phyloP scores from a whole-genome alignment of 2,329 filamentous ascomycete genomes.

The Cercospora berteroae region DNA sequence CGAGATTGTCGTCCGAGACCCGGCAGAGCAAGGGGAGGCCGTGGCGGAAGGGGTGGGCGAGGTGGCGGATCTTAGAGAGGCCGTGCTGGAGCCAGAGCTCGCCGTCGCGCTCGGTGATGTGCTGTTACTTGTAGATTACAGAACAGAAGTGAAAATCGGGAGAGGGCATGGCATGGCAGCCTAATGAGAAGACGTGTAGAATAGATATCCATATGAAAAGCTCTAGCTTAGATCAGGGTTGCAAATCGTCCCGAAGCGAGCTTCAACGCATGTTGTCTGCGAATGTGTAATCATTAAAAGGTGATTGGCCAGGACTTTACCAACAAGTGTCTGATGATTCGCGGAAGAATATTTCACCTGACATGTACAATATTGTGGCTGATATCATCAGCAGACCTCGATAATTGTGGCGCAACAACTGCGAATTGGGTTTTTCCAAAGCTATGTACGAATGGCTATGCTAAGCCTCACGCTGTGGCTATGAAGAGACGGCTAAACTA shows the following conservation, averaged over 20 bases:
- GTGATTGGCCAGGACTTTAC: neutral
- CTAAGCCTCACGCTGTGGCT: neutral
- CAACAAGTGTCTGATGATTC: neutral
- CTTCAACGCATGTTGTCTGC: neutral
- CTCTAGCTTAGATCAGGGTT: neutral
- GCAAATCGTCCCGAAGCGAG: neutral
- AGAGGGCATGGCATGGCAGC: neutral
- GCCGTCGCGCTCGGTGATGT: neutral
- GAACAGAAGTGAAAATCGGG: neutral
- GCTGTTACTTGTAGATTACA: neutral
- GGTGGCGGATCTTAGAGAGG: constrained; percentile 10
- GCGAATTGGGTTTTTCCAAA: neutral
- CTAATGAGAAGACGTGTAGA: neutral
- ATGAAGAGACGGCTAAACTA: neutral
- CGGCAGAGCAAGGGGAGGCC: constrained; percentile 17
- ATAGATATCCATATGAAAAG: neutral
- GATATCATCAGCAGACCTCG: neutral
- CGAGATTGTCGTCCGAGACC: constrained; percentile 45
- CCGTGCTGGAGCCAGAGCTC: constrained; percentile 6
- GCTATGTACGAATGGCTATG: neutral
- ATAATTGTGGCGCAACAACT: neutral
- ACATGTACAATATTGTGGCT: neutral
- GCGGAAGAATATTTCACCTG: neutral
- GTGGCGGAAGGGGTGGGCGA: constrained; percentile 23
- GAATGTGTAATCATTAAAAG: neutral